Evolutionary conservation across 331 rosid species (phyloP), one percentile per base, ranked within the genome.

Genomic region (Stylosanthes scabra): DNA sequence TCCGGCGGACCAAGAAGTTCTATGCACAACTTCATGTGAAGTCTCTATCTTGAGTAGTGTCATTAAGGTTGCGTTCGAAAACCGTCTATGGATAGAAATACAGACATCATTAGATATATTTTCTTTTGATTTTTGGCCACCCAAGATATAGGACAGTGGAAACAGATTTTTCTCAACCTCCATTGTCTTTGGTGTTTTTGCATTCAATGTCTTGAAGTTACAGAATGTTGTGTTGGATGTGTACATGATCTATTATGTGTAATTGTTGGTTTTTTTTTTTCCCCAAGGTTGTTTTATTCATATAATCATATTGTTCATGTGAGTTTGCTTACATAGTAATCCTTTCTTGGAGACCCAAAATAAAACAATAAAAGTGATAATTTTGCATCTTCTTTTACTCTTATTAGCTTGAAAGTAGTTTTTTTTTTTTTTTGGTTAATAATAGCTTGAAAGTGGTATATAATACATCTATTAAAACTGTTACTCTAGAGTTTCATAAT

Each of bases 21-120:
- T 83, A 83, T 74, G 83, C 81, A 0, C 68, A 55, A 59, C 81
- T 78, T 39, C 79, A 78, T 66, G 83, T 28, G 20, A 50, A 39
- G 40, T 40, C 81, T 51, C 45, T 3, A 59, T 29, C 78, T 44
- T 82, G 74, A 71, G 7, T 8, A 0, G 20, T 8, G 50, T n/a
- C 52, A 44, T 15, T 46, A 46, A 46, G 50, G 51, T 8, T 44
- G 49, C 11, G 7, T 47, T 47, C 54, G 13, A 31, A 31, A 31
- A 31, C 37, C 5, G 37, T 31, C 37, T 31, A 3, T 3, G 37
- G 37, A 31, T 31, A 31, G 37, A 31, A 31, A 31, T 31, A 31
- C 5, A 31, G 37, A 31, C 5, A 31, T 20, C 25, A 20, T 20
- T 20, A 20, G 25, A 20, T 20, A 20, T 20, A 20, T 20, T 20